These are phyloP conservation scores for Pichia deserticola DNA, from an alignment of 805 yeast species.

Conservation along the genomic window DNA sequence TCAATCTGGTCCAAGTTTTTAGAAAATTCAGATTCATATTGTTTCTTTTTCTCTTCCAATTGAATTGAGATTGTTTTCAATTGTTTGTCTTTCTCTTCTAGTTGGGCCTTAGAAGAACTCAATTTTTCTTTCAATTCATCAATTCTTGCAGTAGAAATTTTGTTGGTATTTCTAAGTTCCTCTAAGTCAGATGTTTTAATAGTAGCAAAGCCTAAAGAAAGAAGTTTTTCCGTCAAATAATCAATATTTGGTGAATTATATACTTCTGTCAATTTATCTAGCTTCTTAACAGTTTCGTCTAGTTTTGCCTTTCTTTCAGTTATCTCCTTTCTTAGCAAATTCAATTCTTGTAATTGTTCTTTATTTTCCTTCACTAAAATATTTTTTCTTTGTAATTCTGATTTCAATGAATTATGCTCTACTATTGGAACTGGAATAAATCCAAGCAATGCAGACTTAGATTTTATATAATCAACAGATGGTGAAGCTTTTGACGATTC, in stretches of 20 bases:
- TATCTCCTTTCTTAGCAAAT: constrained; percentile 6
- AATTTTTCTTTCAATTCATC: not conserved
- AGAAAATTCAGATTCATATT: not conserved
- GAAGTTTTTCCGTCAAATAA: not conserved
- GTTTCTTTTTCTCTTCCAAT: not conserved
- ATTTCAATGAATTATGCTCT: constrained; percentile 10
- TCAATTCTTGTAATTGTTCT: constrained; percentile 8
- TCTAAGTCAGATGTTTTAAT: not conserved
- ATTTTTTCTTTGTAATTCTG: constrained; percentile 5
- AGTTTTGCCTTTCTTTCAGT: constrained; percentile 2
- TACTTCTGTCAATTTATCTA: not conserved
- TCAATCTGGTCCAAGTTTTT: not conserved
- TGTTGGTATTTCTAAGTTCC: not conserved
- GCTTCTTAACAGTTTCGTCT: not conserved
- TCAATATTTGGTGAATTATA: not conserved
- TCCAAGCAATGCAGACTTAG: constrained; percentile 13
- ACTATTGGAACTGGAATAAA: constrained; percentile 15
- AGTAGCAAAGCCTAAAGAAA: not conserved
- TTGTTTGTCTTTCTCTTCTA: not conserved
- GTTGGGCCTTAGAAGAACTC: not conserved
- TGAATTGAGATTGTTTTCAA: not conserved
- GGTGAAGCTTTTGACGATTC: constrained; percentile 15
- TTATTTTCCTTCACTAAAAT: constrained; percentile 1
- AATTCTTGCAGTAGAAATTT: not conserved
- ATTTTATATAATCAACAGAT: constrained; percentile 21